A percentile compares a stretch with the other conserved stretches of the same genome.
Evolutionary conservation across 164 flowering plant genomes (phyloP).

Genomic region (Houttuynia cordata): DNA sequence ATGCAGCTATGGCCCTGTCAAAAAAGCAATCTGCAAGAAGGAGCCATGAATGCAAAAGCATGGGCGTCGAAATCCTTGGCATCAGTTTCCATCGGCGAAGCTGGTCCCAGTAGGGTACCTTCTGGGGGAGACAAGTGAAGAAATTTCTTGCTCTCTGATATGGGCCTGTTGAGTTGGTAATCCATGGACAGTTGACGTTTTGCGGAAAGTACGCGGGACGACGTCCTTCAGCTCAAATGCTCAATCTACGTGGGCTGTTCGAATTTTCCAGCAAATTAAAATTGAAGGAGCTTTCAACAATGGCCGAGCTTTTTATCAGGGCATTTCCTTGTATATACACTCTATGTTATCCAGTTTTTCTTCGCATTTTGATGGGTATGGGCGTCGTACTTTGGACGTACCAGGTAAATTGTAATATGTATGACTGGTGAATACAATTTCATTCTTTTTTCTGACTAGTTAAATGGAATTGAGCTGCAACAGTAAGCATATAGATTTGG

Average conservation of each 20-base stretch:
- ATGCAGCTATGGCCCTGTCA: slow-evolving; percentile 48
- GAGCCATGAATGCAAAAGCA: slow-evolving; percentile 69
- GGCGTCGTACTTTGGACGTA: neutral
- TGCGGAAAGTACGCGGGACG: neutral
- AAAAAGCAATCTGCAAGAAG: slow-evolving; percentile 76
- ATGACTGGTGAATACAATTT: neutral
- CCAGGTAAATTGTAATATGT: neutral
- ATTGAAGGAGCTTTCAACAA: too few species aligned
- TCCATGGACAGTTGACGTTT: neutral
- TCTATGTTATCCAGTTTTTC: neutral
- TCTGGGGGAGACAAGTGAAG: slow-evolving; percentile 13
- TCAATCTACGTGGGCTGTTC: too few species aligned
- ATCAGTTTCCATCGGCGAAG: slow-evolving; percentile 80
- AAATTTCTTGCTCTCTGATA: neutral
- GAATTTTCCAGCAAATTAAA: too few species aligned
- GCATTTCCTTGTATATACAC: neutral
- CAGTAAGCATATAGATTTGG: too few species aligned
- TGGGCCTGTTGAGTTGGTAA: neutral
- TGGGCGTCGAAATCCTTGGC: slow-evolving; percentile 96
- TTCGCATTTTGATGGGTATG: neutral
- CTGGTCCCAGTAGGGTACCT: slow-evolving; percentile 35
- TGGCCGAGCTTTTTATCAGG: neutral
- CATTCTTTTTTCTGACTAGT: neutral
- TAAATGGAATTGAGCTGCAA: neutral
- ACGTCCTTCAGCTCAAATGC: neutral